Evolutionary conservation across 2,329 filamentous ascomycete species (phyloP).

Genomic region (Alternaria postmessia): DNA sequence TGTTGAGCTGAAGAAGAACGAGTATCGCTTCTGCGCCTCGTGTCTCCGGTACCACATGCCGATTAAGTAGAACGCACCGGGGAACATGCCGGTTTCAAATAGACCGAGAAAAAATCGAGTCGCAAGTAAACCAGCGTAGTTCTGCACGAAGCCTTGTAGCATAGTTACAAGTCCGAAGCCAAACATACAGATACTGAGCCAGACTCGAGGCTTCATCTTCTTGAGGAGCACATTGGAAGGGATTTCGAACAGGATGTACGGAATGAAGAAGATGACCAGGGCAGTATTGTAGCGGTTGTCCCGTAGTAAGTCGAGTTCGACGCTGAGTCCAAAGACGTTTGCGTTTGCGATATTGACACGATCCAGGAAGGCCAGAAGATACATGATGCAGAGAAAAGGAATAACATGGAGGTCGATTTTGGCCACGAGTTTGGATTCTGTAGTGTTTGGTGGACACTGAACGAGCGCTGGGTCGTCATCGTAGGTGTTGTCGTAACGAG

Average conservation of each 20-base stretch:
- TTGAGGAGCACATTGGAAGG: conserved; percentile 62
- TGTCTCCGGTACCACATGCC: conserved; percentile 89
- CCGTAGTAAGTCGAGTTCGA: conserved; percentile 54
- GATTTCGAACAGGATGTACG: conserved; percentile 63
- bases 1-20: conserved; percentile 89
- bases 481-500: conserved; percentile 45
- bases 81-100: conserved; percentile 65
- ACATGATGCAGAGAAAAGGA: conserved; percentile 60
- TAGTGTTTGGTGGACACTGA: conserved; percentile 59
- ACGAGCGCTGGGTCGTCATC: conserved; percentile 51
- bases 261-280: conserved; percentile 64
- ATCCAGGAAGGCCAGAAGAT: conserved; percentile 60
- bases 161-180: conserved; percentile 72
- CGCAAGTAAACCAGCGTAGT: conserved; percentile 77
- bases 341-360: conserved; percentile 64
- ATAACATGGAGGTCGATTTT: conserved; percentile 60
- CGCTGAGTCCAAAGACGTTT: conserved; percentile 59
- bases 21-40: conserved; percentile 91
- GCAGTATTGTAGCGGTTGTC: conserved; percentile 60
- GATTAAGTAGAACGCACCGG: conserved; percentile 69
- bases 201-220: conserved; percentile 61
- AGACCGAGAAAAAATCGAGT: conserved; percentile 84
- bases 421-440: conserved; percentile 56
- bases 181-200: conserved; percentile 82
- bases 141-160: conserved; percentile 79